Evolutionary conservation across 1,284 basidiomycete genomes (phyloP).

Genomic region (Lignosus rhinocerotis): DNA sequence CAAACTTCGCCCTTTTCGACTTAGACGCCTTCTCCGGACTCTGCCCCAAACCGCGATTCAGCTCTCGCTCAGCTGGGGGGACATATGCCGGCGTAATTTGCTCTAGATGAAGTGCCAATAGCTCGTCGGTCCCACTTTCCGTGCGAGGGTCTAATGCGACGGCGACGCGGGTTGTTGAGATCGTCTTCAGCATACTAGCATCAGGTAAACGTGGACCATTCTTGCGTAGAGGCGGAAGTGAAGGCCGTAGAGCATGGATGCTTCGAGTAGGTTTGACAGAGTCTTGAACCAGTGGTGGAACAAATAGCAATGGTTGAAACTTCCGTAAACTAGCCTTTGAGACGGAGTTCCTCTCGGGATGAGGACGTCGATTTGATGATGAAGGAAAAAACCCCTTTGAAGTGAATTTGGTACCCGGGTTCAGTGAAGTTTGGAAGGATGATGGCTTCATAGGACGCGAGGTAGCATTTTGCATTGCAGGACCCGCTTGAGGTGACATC

Average conservation of each 20-base stretch:
- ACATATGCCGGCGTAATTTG: conserved; percentile 36
- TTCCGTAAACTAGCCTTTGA: conserved; percentile 9
- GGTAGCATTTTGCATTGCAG: background rate
- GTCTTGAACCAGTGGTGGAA: background rate
- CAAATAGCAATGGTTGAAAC: conserved; percentile 4
- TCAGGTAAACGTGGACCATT: conserved; percentile 8
- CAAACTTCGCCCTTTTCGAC: conserved; percentile 33
- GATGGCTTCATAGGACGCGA: background rate
- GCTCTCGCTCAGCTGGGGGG: conserved; percentile 35
- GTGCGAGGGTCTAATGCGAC: conserved; percentile 43
- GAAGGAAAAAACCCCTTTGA: background rate
- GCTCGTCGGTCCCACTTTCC: conserved; percentile 41
- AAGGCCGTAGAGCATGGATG: conserved; percentile 15
- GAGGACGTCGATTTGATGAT: background rate
- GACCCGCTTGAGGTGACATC: background rate
- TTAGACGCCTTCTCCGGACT: conserved; percentile 47
- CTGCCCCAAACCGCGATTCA: conserved; percentile 41
- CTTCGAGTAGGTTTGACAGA: conserved; percentile 1
- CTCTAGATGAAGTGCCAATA: conserved; percentile 42
- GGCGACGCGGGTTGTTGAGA: conserved; percentile 45
- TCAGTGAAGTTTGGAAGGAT: background rate
- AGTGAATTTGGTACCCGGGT: conserved; percentile 3
- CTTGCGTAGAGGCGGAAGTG: conserved; percentile 5
- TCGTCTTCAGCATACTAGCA: conserved; percentile 36
- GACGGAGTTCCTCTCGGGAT: conserved; percentile 1